Base-by-base conservation (phyloP, 148 eudicot species). In the Camellia lanceoleosa region DNA sequence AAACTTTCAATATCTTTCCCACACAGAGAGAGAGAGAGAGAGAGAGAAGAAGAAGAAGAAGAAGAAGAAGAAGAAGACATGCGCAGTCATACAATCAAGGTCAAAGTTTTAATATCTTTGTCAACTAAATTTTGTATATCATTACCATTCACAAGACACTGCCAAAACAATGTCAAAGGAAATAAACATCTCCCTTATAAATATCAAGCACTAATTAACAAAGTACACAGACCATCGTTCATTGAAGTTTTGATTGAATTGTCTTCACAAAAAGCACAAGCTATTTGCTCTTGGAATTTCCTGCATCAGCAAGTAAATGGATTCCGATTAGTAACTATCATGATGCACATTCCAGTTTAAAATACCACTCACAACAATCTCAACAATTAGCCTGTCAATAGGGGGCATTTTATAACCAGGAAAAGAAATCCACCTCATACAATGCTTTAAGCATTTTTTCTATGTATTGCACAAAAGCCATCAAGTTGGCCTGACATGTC, bases 281-380 rank as follows among this genome's bases (percentile, higher is more conserved):
- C 63, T 44, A 75, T 71, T 56, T 62, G 80, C 79, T 86, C 82
- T 55, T 88, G 92, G 76, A 90, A 88, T 68, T 86, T 86, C 88
- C 98, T 92, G 92, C 89, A 86, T 70, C 73, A 66, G 51, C 78
- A 73, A 82, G 70, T 38, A 10, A 12, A 72, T n/a, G n/a, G 56
- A 9, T 14, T 55, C 11, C 0, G 20, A 60, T 58, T 61, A 60
- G 38, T 58, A 11, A 42, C 73, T 19, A 14, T 7, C 23, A 14
- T 60, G 15, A 41, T 75, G 52, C 38, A 60, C 38, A 15, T 42
- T 13, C 49, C 77, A 30, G 7, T 38, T 47, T 51, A 54, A 77
- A 59, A 41, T 16, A 67, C 5, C 30, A 66, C 1, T 16, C 71
- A 5, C 3, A 78, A 55, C 52, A 79, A 20, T 46, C 30, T 10